Evolutionary conservation across 2,329 filamentous ascomycete species (phyloP).

Genomic region (Aschersonia sp.): DNA sequence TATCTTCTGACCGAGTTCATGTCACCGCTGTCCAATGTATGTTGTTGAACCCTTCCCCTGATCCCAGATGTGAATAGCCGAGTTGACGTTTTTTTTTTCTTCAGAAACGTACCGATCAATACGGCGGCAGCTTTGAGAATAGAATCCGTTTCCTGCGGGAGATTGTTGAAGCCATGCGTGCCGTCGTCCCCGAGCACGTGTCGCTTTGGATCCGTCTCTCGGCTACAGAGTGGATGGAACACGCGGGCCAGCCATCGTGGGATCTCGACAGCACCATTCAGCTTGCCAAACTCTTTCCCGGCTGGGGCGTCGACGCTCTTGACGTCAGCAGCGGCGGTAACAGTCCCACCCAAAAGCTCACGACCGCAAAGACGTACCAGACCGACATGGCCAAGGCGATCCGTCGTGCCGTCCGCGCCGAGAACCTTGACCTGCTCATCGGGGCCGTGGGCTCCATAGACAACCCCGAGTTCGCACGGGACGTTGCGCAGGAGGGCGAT

Average conservation of each 20-base stretch:
- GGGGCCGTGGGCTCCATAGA: conserved; percentile 64
- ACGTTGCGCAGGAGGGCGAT: conserved; percentile 33
- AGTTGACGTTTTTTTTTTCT: neutral
- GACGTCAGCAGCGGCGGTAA: conserved; percentile 72
- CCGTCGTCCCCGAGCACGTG: conserved; percentile 35
- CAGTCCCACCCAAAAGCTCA: conserved; percentile 44
- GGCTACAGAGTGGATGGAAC: conserved; percentile 49
- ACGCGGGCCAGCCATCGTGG: conserved; percentile 39
- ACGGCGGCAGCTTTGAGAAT: conserved; percentile 53
- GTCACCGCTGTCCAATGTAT: conserved; percentile 39
- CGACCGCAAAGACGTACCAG: conserved; percentile 55
- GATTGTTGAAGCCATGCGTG: conserved; percentile 33
- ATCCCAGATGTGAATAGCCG: neutral
- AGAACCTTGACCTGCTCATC: conserved; percentile 42
- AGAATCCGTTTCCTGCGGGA: conserved; percentile 46
- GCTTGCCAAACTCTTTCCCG: conserved; percentile 56
- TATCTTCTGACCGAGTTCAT: conserved; percentile 55
- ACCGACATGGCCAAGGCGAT: conserved; percentile 56
- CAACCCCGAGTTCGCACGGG: conserved; percentile 51
- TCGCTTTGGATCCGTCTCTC: conserved; percentile 46
- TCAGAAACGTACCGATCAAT: conserved; percentile 44
- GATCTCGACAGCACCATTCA: conserved; percentile 50
- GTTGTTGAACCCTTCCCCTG: conserved; percentile 5
- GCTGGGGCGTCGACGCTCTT: conserved; percentile 63
- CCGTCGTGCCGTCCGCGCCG: conserved; percentile 45